Conservation (phyloP, 768 basidiomycete species). For the Mycena amicta region DNA sequence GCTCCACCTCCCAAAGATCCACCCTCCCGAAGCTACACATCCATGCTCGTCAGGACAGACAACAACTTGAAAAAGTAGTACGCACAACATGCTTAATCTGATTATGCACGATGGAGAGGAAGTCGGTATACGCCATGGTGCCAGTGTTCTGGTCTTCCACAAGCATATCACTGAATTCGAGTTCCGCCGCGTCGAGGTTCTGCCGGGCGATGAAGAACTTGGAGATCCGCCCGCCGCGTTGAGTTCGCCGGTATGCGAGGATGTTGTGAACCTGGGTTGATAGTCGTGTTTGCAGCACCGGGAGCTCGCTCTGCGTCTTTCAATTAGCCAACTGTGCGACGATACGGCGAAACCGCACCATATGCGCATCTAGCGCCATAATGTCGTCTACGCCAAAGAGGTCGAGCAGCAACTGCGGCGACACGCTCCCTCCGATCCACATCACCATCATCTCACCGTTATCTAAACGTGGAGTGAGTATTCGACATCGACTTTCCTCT, state of each 20-base stretch:
- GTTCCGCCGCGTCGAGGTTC: constrained; percentile 88
- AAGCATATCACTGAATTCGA: constrained; percentile 97
- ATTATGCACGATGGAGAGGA: constrained; percentile 54
- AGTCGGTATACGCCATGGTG: constrained; percentile 89
- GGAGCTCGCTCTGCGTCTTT: constrained; percentile 64
- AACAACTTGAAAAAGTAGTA: constrained; percentile 5
- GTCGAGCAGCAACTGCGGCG: constrained; percentile 80
- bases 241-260: constrained; percentile 62
- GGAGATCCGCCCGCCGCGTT: constrained; percentile 52
- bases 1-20: constrained; percentile 41
- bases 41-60: not conserved
- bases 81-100: constrained; percentile 52
- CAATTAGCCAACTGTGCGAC: not conserved
- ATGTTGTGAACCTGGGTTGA: constrained; percentile 88
- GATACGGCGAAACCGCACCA: constrained; percentile 50
- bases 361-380: constrained; percentile 62
- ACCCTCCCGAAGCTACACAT: constrained; percentile 39
- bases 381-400: constrained; percentile 85
- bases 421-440: constrained; percentile 86
- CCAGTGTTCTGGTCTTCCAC: constrained; percentile 97
- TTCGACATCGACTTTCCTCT: too few species aligned
- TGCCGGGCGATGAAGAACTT: constrained; percentile 84
- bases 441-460: constrained; percentile 87
- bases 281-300: constrained; percentile 68
- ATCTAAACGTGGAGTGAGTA: constrained; percentile 47